Evolutionary conservation across 768 basidiomycete species (phyloP).

Genomic region (Sporobolomyces pararoseus): DNA sequence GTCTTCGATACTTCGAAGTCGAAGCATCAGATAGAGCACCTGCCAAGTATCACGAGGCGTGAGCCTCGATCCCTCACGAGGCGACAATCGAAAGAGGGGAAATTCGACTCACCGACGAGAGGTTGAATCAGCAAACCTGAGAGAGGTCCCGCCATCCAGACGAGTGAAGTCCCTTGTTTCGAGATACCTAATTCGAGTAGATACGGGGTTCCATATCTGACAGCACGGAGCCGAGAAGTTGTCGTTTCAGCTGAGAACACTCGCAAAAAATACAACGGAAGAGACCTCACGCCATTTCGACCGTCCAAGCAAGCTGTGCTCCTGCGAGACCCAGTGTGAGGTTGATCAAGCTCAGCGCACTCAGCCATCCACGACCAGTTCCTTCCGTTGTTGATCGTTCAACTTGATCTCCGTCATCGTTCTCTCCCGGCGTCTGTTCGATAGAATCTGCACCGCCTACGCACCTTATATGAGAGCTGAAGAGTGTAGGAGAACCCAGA

Average conservation of each 20-base stretch:
- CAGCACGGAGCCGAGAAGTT: not conserved
- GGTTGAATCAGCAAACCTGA: slow-evolving; percentile 93
- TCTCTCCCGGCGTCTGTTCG: not conserved
- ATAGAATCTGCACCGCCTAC: not conserved
- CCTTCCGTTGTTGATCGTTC: slow-evolving; percentile 16
- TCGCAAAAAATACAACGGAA: not conserved
- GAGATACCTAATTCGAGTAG: slow-evolving; percentile 73
- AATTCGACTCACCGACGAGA: slow-evolving; percentile 68
- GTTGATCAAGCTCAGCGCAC: slow-evolving; percentile 48
- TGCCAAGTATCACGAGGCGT: too few species aligned
- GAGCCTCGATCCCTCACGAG: not conserved
- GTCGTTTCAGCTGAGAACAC: not conserved
- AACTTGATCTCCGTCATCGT: slow-evolving; percentile 1
- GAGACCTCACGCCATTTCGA: slow-evolving; percentile 74
- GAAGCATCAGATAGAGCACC: slow-evolving; percentile 95
- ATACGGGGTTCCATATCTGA: slow-evolving; percentile 92
- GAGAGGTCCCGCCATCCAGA: slow-evolving; percentile 85
- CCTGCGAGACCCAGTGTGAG: slow-evolving; percentile 81
- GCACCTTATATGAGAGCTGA: not conserved
- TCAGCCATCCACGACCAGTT: slow-evolving; percentile 36
- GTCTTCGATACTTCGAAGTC: slow-evolving; percentile 68
- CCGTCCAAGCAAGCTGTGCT: slow-evolving; percentile 91
- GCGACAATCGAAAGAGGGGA: slow-evolving; percentile 1
- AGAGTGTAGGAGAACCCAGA: not conserved
- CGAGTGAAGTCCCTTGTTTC: slow-evolving; percentile 84